Evolutionary conservation across 495 filamentous ascomycete genomes (phyloP).

Genomic region (Aspergillus bertholletiae): DNA sequence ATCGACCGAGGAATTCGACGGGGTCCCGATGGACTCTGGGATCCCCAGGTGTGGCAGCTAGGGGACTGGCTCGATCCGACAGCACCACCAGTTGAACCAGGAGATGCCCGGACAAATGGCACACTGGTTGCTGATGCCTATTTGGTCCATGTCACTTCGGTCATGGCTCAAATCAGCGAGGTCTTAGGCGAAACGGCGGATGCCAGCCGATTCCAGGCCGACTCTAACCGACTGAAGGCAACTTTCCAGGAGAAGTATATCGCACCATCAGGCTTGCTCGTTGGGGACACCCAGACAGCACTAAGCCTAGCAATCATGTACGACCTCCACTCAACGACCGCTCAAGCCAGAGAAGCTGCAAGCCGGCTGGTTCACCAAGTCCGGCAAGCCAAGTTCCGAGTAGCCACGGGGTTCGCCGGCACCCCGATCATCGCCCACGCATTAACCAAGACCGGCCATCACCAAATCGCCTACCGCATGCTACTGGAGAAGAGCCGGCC

Average conservation of each 20-base stretch:
- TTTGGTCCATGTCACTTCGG: constrained; percentile 44
- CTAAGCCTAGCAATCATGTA: constrained; percentile 43
- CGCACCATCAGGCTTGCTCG: constrained; percentile 33
- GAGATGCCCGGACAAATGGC: constrained; percentile 36
- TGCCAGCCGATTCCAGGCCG: constrained; percentile 19
- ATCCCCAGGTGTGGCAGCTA: constrained; percentile 33
- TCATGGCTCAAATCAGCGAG: constrained; percentile 22
- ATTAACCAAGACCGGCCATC: constrained; percentile 34
- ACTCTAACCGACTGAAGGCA: constrained; percentile 20
- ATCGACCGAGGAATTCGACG: constrained; percentile 44
- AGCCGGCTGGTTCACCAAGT: constrained; percentile 34
- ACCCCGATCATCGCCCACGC: constrained; percentile 48
- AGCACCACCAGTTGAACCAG: constrained; percentile 42
- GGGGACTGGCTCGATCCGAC: constrained; percentile 56
- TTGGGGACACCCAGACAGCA: constrained; percentile 48
- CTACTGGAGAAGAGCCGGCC: constrained; percentile 38
- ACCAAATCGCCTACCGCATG: constrained; percentile 35
- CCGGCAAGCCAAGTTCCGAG: constrained; percentile 34
- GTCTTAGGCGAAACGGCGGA: constrained; percentile 28
- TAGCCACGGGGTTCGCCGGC: constrained; percentile 54
- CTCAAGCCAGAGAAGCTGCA: constrained; percentile 29
- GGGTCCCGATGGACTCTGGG: constrained; percentile 36
- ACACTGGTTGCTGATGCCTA: constrained; percentile 50
- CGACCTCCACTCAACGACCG: constrained; percentile 31
- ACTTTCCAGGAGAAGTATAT: constrained; percentile 46